Evolutionary conservation across 1,284 basidiomycete genomes (phyloP).

Genomic region (Tylopilus sp.): DNA sequence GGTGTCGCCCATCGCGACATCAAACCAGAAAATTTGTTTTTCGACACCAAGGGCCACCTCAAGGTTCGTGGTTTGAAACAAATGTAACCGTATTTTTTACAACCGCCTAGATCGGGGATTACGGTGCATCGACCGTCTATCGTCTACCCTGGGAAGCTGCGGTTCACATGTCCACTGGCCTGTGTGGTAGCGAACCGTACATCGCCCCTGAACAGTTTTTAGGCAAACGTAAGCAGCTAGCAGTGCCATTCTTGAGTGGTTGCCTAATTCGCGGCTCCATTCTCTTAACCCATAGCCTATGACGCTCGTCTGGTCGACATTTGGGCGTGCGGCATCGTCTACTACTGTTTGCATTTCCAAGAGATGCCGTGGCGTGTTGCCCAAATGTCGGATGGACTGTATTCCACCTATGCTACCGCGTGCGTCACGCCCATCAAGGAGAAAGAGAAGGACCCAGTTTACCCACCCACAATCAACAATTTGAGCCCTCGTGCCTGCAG

Average conservation of each 20-base stretch:
- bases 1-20: slow-evolving; percentile 97
- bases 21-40: slow-evolving; percentile 96
- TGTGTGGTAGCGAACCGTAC: slow-evolving; percentile 97
- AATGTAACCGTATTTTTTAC: slow-evolving; percentile 2
- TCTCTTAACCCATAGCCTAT: slow-evolving; percentile 64
- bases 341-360: slow-evolving; percentile 97
- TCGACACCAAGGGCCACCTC: slow-evolving; percentile 89
- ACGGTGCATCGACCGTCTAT: slow-evolving; percentile 97
- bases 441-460: slow-evolving; percentile 38
- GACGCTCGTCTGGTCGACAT: slow-evolving; percentile 97
- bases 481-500: slow-evolving; percentile 85
- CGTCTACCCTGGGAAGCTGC: slow-evolving; percentile 97
- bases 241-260: slow-evolving; percentile 25
- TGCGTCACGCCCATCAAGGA: slow-evolving; percentile 42
- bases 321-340: slow-evolving; percentile 96
- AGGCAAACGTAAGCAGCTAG: slow-evolving; percentile 78
- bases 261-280: slow-evolving; percentile 25
- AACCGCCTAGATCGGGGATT: slow-evolving; percentile 83
- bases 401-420: slow-evolving; percentile 76
- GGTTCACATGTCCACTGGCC: slow-evolving; percentile 93
- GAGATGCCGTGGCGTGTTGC: slow-evolving; percentile 97
- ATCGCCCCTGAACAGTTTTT: slow-evolving; percentile 98
- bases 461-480: slow-evolving; percentile 82
- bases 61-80: slow-evolving; percentile 56
- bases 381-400: slow-evolving; percentile 80